phyloP scores from a whole-genome alignment of 176 grass and related monocot genomes.

The Cenchrus americanus region DNA sequence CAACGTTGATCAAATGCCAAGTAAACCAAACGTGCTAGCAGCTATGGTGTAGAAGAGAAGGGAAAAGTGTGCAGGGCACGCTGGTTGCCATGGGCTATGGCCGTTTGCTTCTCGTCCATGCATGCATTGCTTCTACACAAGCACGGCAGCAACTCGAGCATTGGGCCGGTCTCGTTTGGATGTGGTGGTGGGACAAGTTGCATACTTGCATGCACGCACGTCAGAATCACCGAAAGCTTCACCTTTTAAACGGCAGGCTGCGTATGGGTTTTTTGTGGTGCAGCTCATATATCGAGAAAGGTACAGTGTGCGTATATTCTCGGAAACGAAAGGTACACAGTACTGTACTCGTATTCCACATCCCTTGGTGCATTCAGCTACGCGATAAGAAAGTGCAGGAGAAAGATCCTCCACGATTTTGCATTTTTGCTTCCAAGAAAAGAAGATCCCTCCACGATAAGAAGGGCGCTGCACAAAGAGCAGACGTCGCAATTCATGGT shows the following conservation, averaged over 20 bases:
- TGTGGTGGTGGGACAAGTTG: background rate
- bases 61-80: background rate
- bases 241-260: background rate
- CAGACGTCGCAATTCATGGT: background rate
- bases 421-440: too few relatives aligned
- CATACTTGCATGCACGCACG: too few relatives aligned
- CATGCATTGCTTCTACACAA: slow-evolving; percentile 18
- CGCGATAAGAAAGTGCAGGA: background rate
- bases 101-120: background rate
- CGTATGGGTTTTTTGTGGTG: background rate
- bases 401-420: background rate
- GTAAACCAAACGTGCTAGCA: background rate
- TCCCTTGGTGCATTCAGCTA: background rate
- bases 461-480: background rate
- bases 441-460: background rate
- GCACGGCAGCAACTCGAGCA: background rate
- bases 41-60: background rate
- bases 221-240: too few relatives aligned
- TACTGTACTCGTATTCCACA: background rate
- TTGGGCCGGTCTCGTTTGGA: background rate
- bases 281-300: background rate
- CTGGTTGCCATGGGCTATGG: background rate
- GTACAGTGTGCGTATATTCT: background rate
- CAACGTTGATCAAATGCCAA: background rate
- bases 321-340: background rate